A percentile compares a stretch with the other conserved stretches of the same genome.
These are phyloP conservation scores for Fusarium pseudoanthophilum DNA, from an alignment of 2,329 filamentous ascomycete genomes.

Conservation along the genomic window DNA sequence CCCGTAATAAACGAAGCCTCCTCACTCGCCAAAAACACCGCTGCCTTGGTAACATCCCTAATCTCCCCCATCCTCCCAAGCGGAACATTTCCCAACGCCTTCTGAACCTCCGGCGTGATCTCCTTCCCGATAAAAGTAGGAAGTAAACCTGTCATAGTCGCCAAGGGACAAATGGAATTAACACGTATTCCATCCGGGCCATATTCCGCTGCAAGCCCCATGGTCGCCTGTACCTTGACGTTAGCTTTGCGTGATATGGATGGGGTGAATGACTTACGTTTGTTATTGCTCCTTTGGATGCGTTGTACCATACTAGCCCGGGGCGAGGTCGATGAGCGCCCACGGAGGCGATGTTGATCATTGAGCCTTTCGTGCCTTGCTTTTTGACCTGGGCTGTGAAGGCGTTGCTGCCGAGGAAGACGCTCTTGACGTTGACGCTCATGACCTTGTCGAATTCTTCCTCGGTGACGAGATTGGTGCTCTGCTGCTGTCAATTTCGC, in stretches of 20 bases:
- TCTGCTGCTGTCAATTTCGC: neutral
- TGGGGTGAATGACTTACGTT: slow-evolving; percentile 52
- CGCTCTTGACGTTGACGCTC: slow-evolving; percentile 9
- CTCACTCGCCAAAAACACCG: slow-evolving; percentile 75
- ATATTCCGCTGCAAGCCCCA: slow-evolving; percentile 75
- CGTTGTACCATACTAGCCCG: slow-evolving; percentile 76
- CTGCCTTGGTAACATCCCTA: slow-evolving; percentile 75
- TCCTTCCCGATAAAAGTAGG: slow-evolving; percentile 66
- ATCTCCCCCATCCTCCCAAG: slow-evolving; percentile 56
- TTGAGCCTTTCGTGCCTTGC: slow-evolving; percentile 3
- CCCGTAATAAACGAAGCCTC: slow-evolving; percentile 79
- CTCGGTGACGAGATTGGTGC: slow-evolving; percentile 6
- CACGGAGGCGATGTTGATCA: slow-evolving; percentile 28
- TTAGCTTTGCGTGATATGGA: neutral
- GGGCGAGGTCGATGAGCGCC: slow-evolving; percentile 62
- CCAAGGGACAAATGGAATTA: slow-evolving; percentile 75
- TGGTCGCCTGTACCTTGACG: slow-evolving; percentile 50
- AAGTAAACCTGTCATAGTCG: slow-evolving; percentile 54
- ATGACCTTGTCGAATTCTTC: slow-evolving; percentile 18
- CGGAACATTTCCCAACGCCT: slow-evolving; percentile 65
- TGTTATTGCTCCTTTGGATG: slow-evolving; percentile 72
- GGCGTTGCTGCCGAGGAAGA: slow-evolving; percentile 5
- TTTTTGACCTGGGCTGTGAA: neutral
- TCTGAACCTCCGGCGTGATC: slow-evolving; percentile 70
- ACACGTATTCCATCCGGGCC: slow-evolving; percentile 77